Conservation (phyloP, 2,329 filamentous ascomycete genomes). For the Ascochyta rabiei region DNA sequence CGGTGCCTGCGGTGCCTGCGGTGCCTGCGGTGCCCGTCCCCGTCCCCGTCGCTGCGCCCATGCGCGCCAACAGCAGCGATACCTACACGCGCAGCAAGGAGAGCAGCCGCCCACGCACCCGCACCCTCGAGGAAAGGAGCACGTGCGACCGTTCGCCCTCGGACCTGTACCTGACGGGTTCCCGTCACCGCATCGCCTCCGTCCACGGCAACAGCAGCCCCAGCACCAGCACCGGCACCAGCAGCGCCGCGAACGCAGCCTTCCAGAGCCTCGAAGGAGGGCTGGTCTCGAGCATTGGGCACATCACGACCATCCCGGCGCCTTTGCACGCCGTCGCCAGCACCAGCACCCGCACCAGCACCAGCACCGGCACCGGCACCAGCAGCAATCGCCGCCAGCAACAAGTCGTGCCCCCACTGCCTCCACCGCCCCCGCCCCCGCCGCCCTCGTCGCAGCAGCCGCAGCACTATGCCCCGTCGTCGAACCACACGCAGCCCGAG, state of each 20-base stretch:
- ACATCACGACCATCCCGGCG: slow-evolving; percentile 48
- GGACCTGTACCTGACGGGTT: slow-evolving; percentile 51
- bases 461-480: slow-evolving; percentile 14
- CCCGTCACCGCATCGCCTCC: slow-evolving; percentile 71
- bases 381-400: slow-evolving; percentile 24
- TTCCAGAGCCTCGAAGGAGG: slow-evolving; percentile 53
- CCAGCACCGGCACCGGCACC: slow-evolving; percentile 45
- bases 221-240: slow-evolving; percentile 33
- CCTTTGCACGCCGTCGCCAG: slow-evolving; percentile 12
- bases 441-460: neutral
- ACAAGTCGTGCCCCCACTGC: slow-evolving; percentile 14
- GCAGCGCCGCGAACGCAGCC: slow-evolving; percentile 60
- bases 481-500: slow-evolving; percentile 35
- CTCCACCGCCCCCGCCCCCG: slow-evolving; percentile 25
- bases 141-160: slow-evolving; percentile 51
- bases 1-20: too few relatives aligned
- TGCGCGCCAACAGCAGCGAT: slow-evolving; percentile 27
- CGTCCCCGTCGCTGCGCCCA: slow-evolving; percentile 18
- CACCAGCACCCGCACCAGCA: slow-evolving; percentile 7
- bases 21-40: too few relatives aligned
- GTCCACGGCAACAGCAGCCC: slow-evolving; percentile 61
- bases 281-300: slow-evolving; percentile 50
- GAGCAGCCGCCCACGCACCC: slow-evolving; percentile 50
- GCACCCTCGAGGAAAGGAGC: slow-evolving; percentile 56
- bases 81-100: too few relatives aligned